Percentiles rank a stretch among this genome's conserved stretches.
These are phyloP conservation scores for Sporisorium reilianum DNA, from an alignment of 1,284 basidiomycete genomes.

Conservation along the genomic window DNA sequence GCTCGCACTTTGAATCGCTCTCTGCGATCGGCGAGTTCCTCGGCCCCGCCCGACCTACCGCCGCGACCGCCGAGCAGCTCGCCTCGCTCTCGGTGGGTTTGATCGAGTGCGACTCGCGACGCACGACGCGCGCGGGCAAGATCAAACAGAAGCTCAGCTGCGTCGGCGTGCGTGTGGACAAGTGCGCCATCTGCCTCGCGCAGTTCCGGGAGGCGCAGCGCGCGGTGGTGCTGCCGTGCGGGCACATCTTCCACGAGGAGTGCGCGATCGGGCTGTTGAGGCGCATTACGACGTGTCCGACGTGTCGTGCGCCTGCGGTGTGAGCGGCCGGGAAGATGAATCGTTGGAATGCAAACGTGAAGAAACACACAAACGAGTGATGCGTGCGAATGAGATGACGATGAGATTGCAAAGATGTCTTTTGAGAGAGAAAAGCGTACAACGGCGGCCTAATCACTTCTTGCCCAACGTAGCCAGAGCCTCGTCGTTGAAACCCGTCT, in stretches of 20 bases:
- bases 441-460: conserved; percentile 7
- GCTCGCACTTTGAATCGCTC: conserved; percentile 70
- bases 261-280: conserved; percentile 48
- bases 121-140: conserved; percentile 78
- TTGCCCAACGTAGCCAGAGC: conserved; percentile 53
- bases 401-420: not conserved
- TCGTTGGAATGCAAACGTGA: not conserved
- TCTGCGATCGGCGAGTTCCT: conserved; percentile 76
- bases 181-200: conserved; percentile 82
- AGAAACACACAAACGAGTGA: not conserved
- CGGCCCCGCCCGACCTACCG: conserved; percentile 72
- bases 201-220: conserved; percentile 79
- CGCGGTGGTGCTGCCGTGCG: conserved; percentile 77
- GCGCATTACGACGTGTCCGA: conserved; percentile 42
- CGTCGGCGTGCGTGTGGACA: conserved; percentile 79
- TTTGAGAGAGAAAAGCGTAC: not conserved
- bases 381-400: not conserved
- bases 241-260: conserved; percentile 72
- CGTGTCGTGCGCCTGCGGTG: conserved; percentile 43
- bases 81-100: conserved; percentile 73
- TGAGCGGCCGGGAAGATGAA: not conserved
- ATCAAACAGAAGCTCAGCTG: conserved; percentile 81
- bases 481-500: conserved; percentile 55
- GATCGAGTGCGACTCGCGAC: conserved; percentile 77
- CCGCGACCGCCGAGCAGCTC: conserved; percentile 66